Base-by-base conservation (phyloP, 179 eudicot species). In the Nepenthes alata region DNA sequence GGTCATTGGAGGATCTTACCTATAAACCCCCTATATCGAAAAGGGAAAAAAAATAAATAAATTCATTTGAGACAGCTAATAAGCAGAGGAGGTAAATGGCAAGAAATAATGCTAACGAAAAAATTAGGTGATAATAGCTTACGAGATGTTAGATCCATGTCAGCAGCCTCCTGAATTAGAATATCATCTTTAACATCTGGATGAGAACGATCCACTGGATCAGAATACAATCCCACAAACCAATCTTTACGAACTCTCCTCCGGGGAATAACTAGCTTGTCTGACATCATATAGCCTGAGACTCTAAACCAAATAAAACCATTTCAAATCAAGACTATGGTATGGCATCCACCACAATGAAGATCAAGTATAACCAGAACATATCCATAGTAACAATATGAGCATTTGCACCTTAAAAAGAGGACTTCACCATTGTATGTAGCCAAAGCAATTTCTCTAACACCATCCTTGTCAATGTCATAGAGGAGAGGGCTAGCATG, bases 381-480 rank as follows among this genome's bases (percentile, higher is more conserved):
- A 61, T 53, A 49, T 7, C 45, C 8, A 41, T 7, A 4, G 45
- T 7, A 47, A 52, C 45, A 16, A 9, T 47, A 12, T 3, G 54
- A 9, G 35, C 41, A 45, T 8, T 25, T 68, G 68, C 61, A 94
- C 99, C 99, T 84, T 78, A 90, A 94, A 78, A 90, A 90, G 60
- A 94, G 85, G 57, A 94, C 96, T 76, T 94, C 96, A 2, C 97
- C 99, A 61, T 94, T 87, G 77, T 90, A 90, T 10, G 97, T 90
- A 67, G 87, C 97, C 80, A 90, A 72, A 62, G 89, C 95, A 72
- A 94, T 83, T 78, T 94, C 99, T 78, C 98, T 82, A 63, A 79
- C 86, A 45, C 98, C 99, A 74, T 94, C 99, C 81, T 90, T 94
- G 78, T 94, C 97, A 78, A 94, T 87, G 67, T 94, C 99, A 71